Evolutionary conservation across 2,329 filamentous ascomycete genomes (phyloP), one percentile per base, ranked within the genome.

Genomic region (Colletotrichum sidae): DNA sequence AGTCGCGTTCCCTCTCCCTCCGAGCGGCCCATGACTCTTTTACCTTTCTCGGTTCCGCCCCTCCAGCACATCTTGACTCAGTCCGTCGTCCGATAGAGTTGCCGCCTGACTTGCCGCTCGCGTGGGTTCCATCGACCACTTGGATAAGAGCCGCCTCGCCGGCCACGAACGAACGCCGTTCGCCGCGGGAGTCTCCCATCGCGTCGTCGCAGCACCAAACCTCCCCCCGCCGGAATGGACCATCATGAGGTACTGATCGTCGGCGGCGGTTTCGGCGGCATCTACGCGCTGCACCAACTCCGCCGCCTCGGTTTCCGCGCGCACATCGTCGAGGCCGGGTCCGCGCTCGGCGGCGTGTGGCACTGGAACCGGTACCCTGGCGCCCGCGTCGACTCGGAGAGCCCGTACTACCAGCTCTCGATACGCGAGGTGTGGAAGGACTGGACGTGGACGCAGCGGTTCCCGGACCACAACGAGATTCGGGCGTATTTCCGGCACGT

Each of bases 401-500:
- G 59, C 8, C 72, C 74, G 6, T 72, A 74, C 10, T 80, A 79
- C 73, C 74, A 80, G 55, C 73, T 80, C 58, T 73, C 70, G 2
- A 44, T 75, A 8, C 73, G 72, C 0, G 78, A 81, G 38, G 73
- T 81, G 3, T 83, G 75, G 71, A 74, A 78, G 33, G 76, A 78
- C 49, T 87, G 79, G 77, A 77, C 73, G 15, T 86, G 81, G 77
- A 72, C 73, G 9, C 72, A 79, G 66, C 70, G 74, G 38, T 83
- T 78, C 57, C 79, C 81, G 2, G 71, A 60, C 25, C 73, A 76
- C 56, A 69, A 73, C 6, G 80, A 86, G 62, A 67, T 85, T 2
- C 75, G 76, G 12, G 67, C 55, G 3, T 86, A 86, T 69, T 84
- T 86, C 51, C 70, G 75, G 13, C 80, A 83, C 62, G 76, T 84